These are phyloP conservation scores for Chlorella sp. DNA, from an alignment of 139 green algal genomes.

Conservation along the genomic window DNA sequence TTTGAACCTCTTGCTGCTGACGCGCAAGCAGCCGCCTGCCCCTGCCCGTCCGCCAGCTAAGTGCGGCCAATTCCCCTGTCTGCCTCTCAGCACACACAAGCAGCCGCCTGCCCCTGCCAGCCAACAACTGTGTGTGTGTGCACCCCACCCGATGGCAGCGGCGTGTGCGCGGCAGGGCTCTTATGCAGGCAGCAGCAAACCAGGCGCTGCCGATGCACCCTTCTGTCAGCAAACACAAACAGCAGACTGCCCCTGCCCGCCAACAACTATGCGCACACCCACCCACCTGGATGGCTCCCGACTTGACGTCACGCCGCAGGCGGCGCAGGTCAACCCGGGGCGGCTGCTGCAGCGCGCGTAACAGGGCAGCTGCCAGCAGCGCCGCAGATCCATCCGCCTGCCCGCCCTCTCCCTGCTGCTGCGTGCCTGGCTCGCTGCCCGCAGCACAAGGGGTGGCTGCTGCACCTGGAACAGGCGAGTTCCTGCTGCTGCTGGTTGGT, in stretches of 20 bases:
- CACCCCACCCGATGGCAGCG: constrained; percentile 11
- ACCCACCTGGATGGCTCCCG: constrained; percentile 27
- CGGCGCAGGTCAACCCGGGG: constrained; percentile 17
- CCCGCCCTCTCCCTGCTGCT: neutral
- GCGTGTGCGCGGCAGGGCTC: too few species aligned
- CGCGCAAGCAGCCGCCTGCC: too few species aligned
- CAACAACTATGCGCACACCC: neutral
- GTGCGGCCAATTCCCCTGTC: too few species aligned
- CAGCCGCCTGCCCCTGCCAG: neutral
- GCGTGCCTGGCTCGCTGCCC: neutral
- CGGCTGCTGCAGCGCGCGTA: neutral
- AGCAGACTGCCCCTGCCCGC: neutral
- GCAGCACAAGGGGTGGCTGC: too few species aligned
- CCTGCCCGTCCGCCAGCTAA: too few species aligned
- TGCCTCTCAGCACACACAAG: neutral
- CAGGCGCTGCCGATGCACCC: too few species aligned
- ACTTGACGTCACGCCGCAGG: constrained; percentile 33
- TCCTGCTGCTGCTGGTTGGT: neutral
- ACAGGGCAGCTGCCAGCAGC: neutral
- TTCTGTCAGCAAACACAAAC: neutral
- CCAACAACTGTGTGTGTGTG: neutral
- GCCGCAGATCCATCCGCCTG: neutral
- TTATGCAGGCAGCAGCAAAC: too few species aligned
- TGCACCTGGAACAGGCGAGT: too few species aligned
- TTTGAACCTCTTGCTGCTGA: too few species aligned